Evolutionary conservation across 2,329 filamentous ascomycete species (phyloP).

Genomic region (Stylonectria norvegica): DNA sequence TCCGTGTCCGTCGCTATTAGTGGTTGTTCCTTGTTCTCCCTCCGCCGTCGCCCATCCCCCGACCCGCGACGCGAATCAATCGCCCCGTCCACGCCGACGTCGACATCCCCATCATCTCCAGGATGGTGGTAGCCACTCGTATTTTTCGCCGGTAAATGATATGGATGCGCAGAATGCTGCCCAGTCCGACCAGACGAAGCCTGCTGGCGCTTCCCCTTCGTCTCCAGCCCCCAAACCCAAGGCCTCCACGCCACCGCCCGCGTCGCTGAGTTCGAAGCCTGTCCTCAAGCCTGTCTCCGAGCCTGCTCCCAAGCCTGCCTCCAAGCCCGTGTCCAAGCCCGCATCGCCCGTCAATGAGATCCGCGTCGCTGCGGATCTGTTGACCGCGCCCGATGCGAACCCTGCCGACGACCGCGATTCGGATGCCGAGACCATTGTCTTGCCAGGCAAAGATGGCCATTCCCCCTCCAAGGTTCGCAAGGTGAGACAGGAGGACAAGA

Average conservation of each 20-base stretch:
- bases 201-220: conserved; percentile 50
- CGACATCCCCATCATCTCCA: conserved; percentile 37
- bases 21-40: too few species aligned
- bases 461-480: conserved; percentile 63
- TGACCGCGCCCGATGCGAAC: conserved; percentile 32
- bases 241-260: conserved; percentile 18
- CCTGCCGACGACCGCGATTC: conserved; percentile 56
- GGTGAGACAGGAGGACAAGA: conserved; percentile 62
- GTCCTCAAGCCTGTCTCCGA: conserved; percentile 9
- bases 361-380: conserved; percentile 32
- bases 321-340: conserved; percentile 10
- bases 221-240: conserved; percentile 32
- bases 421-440: conserved; percentile 68
- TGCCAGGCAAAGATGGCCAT: conserved; percentile 62
- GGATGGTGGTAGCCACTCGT: conserved; percentile 56
- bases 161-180: conserved; percentile 68
- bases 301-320: conserved; percentile 14
- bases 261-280: conserved; percentile 24
- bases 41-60: conserved; percentile 10
- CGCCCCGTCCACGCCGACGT: conserved; percentile 19
- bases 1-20: too few species aligned
- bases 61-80: conserved; percentile 25
- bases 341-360: conserved; percentile 19
- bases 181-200: conserved; percentile 60
- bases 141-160: conserved; percentile 56